Evolutionary conservation across 108 stramenopile species (phyloP).

Genomic region (Skeletonema marinoi): DNA sequence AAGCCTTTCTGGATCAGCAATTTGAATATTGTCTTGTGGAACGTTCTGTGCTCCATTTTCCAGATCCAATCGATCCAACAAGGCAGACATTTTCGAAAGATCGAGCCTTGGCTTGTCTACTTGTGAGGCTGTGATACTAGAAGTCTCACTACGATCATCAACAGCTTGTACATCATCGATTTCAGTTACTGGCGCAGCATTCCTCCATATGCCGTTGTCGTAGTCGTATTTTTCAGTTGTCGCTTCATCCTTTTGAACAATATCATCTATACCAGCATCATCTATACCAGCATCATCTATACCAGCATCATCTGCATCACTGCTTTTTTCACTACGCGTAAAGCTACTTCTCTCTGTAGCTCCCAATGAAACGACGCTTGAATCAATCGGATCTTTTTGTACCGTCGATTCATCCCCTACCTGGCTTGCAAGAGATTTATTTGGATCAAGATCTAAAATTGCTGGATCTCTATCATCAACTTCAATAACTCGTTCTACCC

Average conservation of each 20-base stretch:
- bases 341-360: conserved; percentile 21
- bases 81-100: conserved; percentile 27
- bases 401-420: conserved; percentile 22
- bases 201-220: not conserved
- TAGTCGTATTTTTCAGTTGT: not conserved
- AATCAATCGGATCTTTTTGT: conserved; percentile 16
- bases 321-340: conserved; percentile 1
- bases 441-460: conserved; percentile 53
- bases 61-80: conserved; percentile 34
- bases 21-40: not conserved
- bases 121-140: conserved; percentile 38
- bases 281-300: not conserved
- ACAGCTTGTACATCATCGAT: conserved; percentile 18
- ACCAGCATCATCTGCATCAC: not conserved
- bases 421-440: conserved; percentile 53
- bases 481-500: conserved; percentile 53
- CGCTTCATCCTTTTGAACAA: not conserved
- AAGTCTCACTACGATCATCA: conserved; percentile 44
- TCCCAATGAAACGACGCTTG: conserved; percentile 11
- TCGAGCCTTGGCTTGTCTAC: conserved; percentile 21
- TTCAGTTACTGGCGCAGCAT: conserved; percentile 23
- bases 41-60: not conserved
- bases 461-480: conserved; percentile 52
- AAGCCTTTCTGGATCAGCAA: not conserved
- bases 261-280: not conserved